Conservation (phyloP, 2,329 filamentous ascomycete genomes). For the Aspergillus sp. region DNA sequence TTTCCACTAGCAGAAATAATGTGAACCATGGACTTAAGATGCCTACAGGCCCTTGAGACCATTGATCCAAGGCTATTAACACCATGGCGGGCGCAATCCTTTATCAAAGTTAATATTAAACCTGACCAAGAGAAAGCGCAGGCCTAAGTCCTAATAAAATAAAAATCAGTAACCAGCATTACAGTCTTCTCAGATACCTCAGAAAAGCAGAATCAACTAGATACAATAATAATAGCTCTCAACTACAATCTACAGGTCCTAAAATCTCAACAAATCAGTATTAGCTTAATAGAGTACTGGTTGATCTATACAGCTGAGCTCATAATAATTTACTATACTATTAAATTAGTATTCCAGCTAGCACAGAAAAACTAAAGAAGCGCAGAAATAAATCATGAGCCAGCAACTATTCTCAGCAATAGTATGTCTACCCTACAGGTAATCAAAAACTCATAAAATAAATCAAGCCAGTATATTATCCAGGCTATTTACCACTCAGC, state of each 20-base stretch:
- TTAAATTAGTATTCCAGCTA: constrained; percentile 9
- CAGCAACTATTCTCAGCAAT: no score
- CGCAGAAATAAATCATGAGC: no score
- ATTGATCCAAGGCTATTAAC: constrained; percentile 24
- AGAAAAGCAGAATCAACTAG: constrained; percentile 8
- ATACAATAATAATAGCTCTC: neutral
- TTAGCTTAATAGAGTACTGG: constrained; percentile 16
- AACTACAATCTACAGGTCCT: constrained; percentile 12
- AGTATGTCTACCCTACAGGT: no score
- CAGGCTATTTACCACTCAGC: no score
- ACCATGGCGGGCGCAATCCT: constrained; percentile 25
- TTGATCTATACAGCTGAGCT: constrained; percentile 19
- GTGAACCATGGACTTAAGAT: constrained; percentile 20
- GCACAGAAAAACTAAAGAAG: no score
- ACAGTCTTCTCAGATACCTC: constrained; percentile 24
- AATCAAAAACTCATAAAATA: no score
- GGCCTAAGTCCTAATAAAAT: neutral
- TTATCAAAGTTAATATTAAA: constrained; percentile 27
- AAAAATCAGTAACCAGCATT: constrained; percentile 12
- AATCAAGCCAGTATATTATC: no score
- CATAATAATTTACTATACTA: constrained; percentile 18
- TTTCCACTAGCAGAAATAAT: constrained; percentile 25
- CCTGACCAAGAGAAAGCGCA: constrained; percentile 21
- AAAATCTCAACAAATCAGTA: constrained; percentile 13
- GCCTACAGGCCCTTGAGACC: constrained; percentile 21